phyloP scores from a whole-genome alignment of 495 filamentous ascomycete genomes.

The Echria macrotheca region DNA sequence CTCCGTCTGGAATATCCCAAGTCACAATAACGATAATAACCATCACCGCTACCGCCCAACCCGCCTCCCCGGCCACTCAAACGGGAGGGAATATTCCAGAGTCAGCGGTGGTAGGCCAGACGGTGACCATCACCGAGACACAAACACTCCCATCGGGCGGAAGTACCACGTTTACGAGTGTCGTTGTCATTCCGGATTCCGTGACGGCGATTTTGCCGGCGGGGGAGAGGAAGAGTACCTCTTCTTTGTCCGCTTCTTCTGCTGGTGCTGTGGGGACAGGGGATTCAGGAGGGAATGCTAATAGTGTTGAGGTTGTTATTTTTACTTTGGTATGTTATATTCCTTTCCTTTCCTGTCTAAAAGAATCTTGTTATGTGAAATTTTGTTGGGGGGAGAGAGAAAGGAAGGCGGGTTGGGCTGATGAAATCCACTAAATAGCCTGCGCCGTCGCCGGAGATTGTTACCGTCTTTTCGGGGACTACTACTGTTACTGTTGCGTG shows the following conservation, averaged over 20 bases:
- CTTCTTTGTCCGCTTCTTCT: too few species aligned
- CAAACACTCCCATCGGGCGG: background rate
- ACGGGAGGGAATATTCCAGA: too few species aligned
- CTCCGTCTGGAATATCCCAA: too few species aligned
- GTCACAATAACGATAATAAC: background rate
- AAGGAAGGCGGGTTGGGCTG: background rate
- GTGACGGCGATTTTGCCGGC: background rate
- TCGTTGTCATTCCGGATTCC: slow-evolving; percentile 8
- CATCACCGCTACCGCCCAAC: background rate
- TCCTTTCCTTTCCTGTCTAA: background rate
- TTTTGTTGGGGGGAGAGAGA: background rate
- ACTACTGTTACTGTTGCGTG: slow-evolving; percentile 1
- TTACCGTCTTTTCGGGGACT: background rate
- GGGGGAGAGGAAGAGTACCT: too few species aligned
- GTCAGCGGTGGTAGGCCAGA: background rate
- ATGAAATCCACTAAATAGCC: background rate
- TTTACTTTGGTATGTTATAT: background rate
- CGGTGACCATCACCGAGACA: slow-evolving; percentile 1
- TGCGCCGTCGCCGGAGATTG: background rate
- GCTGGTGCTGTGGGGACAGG: too few species aligned
- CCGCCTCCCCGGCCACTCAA: background rate
- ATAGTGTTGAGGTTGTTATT: slow-evolving; percentile 3
- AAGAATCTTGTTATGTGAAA: background rate
- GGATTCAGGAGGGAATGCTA: too few species aligned
- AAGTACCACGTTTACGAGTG: background rate